Percentiles rank a stretch among this genome's conserved stretches.
Conservation (phyloP, 2,329 filamentous ascomycete genomes). For the Didymellaceae sp. region DNA sequence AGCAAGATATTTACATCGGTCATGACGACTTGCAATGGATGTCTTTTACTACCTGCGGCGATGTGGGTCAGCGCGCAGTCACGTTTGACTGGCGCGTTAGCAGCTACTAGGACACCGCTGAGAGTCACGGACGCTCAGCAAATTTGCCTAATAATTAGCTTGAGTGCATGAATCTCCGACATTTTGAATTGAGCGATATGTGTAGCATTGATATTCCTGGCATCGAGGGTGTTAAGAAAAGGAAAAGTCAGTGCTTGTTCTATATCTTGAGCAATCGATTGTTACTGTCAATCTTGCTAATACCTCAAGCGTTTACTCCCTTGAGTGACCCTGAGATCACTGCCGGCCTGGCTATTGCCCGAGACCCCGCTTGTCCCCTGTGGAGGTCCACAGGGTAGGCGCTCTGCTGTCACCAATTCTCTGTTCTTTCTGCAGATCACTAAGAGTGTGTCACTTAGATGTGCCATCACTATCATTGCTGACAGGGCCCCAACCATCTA, state of each 20-base stretch:
- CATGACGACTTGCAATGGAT: not conserved
- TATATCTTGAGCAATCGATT: too few species aligned
- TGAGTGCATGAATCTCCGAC: not conserved
- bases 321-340: too few species aligned
- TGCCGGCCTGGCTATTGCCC: too few species aligned
- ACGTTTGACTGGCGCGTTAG: conserved; percentile 6
- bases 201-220: not conserved
- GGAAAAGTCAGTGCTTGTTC: not conserved
- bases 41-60: not conserved
- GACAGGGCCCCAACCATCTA: too few species aligned
- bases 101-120: not conserved
- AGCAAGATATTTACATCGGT: conserved; percentile 2
- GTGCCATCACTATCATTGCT: too few species aligned
- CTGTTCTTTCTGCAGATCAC: too few species aligned
- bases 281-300: too few species aligned
- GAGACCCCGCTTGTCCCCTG: too few species aligned
- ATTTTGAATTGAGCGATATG: not conserved
- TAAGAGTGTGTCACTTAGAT: too few species aligned
- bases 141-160: conserved; percentile 3
- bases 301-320: too few species aligned
- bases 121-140: conserved; percentile 1
- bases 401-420: too few species aligned
- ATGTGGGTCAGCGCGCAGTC: not conserved
- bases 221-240: not conserved
- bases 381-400: too few species aligned